These are phyloP conservation scores for Rhodotorula sp. DNA, from an alignment of 1,284 basidiomycete genomes.

Conservation along the genomic window DNA sequence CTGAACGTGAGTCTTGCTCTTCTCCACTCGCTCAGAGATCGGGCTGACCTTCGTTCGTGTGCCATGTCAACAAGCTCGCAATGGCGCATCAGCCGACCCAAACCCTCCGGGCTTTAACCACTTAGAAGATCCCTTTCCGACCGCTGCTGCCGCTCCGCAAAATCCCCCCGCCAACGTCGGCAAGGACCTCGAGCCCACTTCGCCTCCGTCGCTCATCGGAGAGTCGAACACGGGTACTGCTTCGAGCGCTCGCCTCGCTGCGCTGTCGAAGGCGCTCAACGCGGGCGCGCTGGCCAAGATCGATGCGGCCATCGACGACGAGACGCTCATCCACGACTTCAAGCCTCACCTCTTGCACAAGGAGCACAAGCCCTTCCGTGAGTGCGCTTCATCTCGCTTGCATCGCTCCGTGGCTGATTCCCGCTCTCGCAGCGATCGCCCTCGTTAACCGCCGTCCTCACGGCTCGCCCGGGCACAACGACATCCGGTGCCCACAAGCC, in stretches of 20 bases:
- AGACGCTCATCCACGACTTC: slow-evolving; percentile 54
- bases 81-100: background rate
- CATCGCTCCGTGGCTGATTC: slow-evolving; percentile 34
- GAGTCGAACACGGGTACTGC: slow-evolving; percentile 12
- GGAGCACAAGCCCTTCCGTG: slow-evolving; percentile 53
- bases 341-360: slow-evolving; percentile 60
- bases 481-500: slow-evolving; percentile 66
- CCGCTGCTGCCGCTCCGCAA: background rate
- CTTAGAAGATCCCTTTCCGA: background rate
- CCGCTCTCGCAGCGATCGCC: slow-evolving; percentile 60
- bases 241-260: slow-evolving; percentile 32
- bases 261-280: slow-evolving; percentile 44
- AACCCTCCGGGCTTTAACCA: slow-evolving; percentile 8
- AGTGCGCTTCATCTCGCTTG: background rate
- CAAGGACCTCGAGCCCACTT: background rate
- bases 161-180: background rate
- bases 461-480: slow-evolving; percentile 59
- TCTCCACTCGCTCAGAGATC: too few relatives aligned
- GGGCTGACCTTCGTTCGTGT: background rate
- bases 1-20: background rate
- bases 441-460: slow-evolving; percentile 68
- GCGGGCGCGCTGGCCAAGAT: slow-evolving; percentile 53
- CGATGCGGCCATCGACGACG: slow-evolving; percentile 54
- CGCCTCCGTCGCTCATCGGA: background rate
- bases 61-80: background rate